A percentile compares a stretch with the other conserved stretches of the same genome.
phyloP scores from a whole-genome alignment of 108 stramenopile genomes.

The Mediolabrus comicus region DNA sequence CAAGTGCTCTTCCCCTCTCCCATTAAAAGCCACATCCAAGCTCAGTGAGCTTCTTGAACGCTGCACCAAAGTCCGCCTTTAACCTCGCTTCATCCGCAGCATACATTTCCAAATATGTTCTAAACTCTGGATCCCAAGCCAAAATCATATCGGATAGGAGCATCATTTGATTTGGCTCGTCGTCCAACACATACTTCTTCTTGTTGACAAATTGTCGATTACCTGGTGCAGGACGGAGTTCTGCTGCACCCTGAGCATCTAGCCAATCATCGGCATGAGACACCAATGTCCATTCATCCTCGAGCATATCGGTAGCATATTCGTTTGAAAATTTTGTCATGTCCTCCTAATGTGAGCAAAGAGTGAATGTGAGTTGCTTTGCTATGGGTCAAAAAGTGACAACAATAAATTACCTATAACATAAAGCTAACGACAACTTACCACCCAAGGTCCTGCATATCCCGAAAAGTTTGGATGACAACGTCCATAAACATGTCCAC shows the following conservation, averaged over 20 bases:
- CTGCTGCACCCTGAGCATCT: conserved; percentile 38
- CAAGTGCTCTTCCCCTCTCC: neutral
- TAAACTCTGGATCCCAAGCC: conserved; percentile 56
- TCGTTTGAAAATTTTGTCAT: conserved; percentile 60
- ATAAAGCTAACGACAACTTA: too few species aligned
- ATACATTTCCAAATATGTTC: conserved; percentile 54
- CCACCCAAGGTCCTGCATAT: conserved; percentile 67
- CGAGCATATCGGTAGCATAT: conserved; percentile 54
- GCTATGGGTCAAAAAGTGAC: too few species aligned
- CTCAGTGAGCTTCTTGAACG: conserved; percentile 73
- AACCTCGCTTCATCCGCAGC: conserved; percentile 74
- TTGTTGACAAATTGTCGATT: conserved; percentile 53
- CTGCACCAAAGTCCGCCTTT: conserved; percentile 69
- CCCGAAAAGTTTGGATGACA: conserved; percentile 57
- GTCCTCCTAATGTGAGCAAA: too few species aligned
- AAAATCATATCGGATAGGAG: conserved; percentile 66
- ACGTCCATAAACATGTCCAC: conserved; percentile 58
- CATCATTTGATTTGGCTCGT: conserved; percentile 67
- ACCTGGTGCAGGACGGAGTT: conserved; percentile 49
- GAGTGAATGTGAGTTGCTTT: too few species aligned
- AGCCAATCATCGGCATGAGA: conserved; percentile 43
- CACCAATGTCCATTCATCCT: conserved; percentile 52
- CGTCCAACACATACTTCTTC: conserved; percentile 24
- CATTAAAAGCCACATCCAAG: conserved; percentile 55
- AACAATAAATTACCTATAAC: too few species aligned